phyloP scores from a whole-genome alignment of 345 rosid genomes.

The Noccaea bulbosa region DNA sequence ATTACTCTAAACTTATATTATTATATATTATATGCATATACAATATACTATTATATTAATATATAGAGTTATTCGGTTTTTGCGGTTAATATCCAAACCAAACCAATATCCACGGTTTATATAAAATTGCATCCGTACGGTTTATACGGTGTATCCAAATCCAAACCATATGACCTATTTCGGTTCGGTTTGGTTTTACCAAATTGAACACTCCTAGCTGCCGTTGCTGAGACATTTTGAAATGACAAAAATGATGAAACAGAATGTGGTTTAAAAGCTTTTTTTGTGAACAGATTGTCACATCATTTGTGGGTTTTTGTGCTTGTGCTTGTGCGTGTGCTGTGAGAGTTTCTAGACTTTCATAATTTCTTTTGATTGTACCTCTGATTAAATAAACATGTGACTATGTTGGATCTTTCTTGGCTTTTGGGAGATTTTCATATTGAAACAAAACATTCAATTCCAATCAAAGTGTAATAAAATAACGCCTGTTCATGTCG shows the following conservation, averaged over 20 bases:
- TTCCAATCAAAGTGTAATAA: slow-evolving; percentile 17
- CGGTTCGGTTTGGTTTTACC: too few species aligned
- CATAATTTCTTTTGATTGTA: slow-evolving; percentile 26
- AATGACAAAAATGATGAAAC: slow-evolving; percentile 26
- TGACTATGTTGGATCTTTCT: slow-evolving; percentile 29
- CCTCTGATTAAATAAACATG: slow-evolving; percentile 24
- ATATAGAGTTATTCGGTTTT: too few species aligned
- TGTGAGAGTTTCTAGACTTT: slow-evolving; percentile 5
- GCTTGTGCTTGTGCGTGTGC: slow-evolving; percentile 2
- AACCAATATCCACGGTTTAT: too few species aligned
- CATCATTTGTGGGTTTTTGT: slow-evolving; percentile 23
- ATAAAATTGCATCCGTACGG: too few species aligned
- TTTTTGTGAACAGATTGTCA: slow-evolving; percentile 26
- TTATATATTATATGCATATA: too few species aligned
- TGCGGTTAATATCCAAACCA: too few species aligned
- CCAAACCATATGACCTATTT: too few species aligned
- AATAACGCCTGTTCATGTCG: background rate
- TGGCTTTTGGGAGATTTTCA: background rate
- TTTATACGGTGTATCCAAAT: too few species aligned
- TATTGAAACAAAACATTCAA: background rate
- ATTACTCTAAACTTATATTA: too few species aligned
- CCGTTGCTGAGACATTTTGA: slow-evolving; percentile 27
- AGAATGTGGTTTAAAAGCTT: slow-evolving; percentile 11
- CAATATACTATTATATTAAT: too few species aligned
- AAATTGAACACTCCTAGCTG: too few species aligned